Evolutionary conservation across 192 early-diverging fungal genomes (phyloP).

Genomic region (Cladochytrium replicatum): DNA sequence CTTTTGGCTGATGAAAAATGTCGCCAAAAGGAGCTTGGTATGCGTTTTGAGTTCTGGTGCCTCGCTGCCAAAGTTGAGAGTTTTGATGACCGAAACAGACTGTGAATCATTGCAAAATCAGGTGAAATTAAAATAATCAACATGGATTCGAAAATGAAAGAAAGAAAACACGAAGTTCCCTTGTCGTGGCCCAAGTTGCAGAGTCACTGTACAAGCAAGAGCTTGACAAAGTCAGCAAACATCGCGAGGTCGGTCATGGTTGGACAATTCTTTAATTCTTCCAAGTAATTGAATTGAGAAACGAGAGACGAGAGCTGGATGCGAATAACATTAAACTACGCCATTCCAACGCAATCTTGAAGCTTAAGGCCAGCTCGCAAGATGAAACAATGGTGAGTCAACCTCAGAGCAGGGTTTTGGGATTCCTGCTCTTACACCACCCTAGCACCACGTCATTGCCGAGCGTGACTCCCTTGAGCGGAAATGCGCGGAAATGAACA

Average conservation of each 20-base stretch:
- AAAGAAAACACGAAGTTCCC: constrained; percentile 13
- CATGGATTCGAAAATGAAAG: constrained; percentile 19
- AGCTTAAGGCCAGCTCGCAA: constrained; percentile 10
- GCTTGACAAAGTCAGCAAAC: constrained; percentile 29
- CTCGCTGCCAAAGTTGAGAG: not conserved
- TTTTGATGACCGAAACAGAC: constrained; percentile 11
- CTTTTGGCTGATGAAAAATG: not conserved
- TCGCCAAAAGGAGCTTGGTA: not conserved
- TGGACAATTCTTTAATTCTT: not conserved
- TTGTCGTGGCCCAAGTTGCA: constrained; percentile 35
- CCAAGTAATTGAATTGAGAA: constrained; percentile 6
- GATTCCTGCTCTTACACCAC: not conserved
- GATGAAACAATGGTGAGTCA: constrained; percentile 14
- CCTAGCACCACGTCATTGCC: constrained; percentile 5
- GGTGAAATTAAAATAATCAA: constrained; percentile 6
- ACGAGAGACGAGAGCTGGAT: constrained; percentile 15
- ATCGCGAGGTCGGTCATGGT: constrained; percentile 15
- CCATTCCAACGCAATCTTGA: constrained; percentile 30
- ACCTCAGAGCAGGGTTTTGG: not conserved
- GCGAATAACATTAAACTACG: constrained; percentile 28
- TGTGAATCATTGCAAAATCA: constrained; percentile 17
- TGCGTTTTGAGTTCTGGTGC: not conserved
- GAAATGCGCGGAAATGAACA: constrained; percentile 18
- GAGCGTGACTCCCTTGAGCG: constrained; percentile 12
- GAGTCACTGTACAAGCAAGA: constrained; percentile 38